Evolutionary conservation across 768 basidiomycete genomes (phyloP).

Genomic region (Collybiopsis luxurians): DNA sequence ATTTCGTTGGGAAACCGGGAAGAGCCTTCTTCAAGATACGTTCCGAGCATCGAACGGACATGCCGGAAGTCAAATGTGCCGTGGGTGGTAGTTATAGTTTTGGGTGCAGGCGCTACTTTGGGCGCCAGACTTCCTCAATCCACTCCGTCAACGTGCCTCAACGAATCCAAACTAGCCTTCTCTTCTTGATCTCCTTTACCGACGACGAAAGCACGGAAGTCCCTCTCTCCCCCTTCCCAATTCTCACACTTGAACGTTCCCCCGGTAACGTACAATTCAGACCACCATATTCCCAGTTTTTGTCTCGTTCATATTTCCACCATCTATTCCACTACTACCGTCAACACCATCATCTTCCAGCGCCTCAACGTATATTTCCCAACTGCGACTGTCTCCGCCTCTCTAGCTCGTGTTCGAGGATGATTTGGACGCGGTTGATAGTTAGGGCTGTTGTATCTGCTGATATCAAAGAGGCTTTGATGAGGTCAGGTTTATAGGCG

Average conservation of each 20-base stretch:
- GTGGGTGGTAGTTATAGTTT: no score
- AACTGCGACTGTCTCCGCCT: constrained; percentile 66
- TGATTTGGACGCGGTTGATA: constrained; percentile 68
- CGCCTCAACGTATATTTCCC: constrained; percentile 68
- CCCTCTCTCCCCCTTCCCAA: constrained; percentile 85
- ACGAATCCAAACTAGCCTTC: constrained; percentile 32
- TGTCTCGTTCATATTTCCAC: constrained; percentile 8
- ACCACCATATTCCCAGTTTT: constrained; percentile 67
- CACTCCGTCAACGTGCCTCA: constrained; percentile 53
- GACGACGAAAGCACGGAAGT: constrained; percentile 41
- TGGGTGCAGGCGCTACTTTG: no score
- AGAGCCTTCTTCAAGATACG: no score
- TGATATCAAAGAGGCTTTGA: constrained; percentile 42
- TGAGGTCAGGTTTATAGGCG: constrained; percentile 75
- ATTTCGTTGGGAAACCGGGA: no score
- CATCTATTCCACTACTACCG: no score
- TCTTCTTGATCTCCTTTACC: constrained; percentile 33
- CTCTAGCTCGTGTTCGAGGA: constrained; percentile 84
- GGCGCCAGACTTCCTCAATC: no score
- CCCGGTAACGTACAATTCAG: constrained; percentile 60
- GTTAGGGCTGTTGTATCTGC: constrained; percentile 32
- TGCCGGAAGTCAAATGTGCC: no score
- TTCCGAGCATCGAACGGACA: no score
- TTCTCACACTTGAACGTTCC: constrained; percentile 68
- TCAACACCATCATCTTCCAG: constrained; percentile 47